Evolutionary conservation across 1,284 basidiomycete species (phyloP), one percentile per base, ranked within the genome.

Genomic region (Pseudozyma tsukubaensis): DNA sequence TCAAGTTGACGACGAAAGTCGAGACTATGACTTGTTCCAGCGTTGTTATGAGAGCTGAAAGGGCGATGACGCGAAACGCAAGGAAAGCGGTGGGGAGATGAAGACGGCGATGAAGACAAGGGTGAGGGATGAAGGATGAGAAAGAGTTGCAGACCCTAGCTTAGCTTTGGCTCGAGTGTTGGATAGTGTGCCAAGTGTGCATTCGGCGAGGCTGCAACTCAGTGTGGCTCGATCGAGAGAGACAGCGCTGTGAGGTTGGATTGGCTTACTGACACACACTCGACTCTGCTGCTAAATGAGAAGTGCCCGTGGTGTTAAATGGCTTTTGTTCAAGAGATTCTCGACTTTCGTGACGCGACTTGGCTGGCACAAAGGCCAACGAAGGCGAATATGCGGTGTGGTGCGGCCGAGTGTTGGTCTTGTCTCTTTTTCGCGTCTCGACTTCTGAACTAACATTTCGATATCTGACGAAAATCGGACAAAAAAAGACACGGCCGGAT

Each of bases 341-440:
- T 45, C 16, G 34, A 24, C 49, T 67, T 67, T 60, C 66, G 66
- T 61, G 66, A 69, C 66, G 56, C 66, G 66, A 69, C 66, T 59
- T 29, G 34, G 32, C n/a, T 9, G 14, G 34, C 24, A 34, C 32
- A 9, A 14, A 16, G 24, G n/a, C n/a, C n/a, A n/a, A n/a, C n/a
- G n/a, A n/a, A n/a, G n/a, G n/a, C n/a, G n/a, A n/a, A n/a, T n/a
- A n/a, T n/a, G n/a, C n/a, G n/a, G 3, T 11, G 44, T 19, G 21
- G 21, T 40, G 52, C 59, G 66, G 59, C 59, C 66, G 66, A 62
- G 66, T 68, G 59, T 62, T 68, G 66, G 59, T 53, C 43, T 60
- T 21, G 13, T n/a, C 19, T 48, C 11, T 29, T 11, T 48, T 51
- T 58, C 62, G 56, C 61, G 61, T 53, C 55, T 57, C 29, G 50